Percentiles rank a stretch among this genome's conserved stretches.
Evolutionary conservation across 179 eudicot genomes (phyloP).

Genomic region (Corrigiola litoralis): DNA sequence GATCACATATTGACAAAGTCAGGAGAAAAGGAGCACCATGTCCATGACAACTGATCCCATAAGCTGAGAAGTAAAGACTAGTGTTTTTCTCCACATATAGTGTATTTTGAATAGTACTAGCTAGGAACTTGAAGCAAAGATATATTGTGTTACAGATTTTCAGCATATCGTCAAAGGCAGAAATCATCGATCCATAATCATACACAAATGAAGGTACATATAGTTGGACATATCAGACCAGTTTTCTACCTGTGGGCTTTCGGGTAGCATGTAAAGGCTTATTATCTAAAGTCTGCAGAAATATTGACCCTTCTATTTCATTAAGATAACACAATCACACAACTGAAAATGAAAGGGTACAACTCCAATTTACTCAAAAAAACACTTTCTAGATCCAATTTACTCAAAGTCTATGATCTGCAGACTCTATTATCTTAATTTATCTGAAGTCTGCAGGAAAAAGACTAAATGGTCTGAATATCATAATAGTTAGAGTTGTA

Average conservation of each 20-base stretch:
- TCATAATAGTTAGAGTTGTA: too few relatives aligned
- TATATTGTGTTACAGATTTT: not conserved
- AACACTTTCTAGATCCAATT: too few relatives aligned
- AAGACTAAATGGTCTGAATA: too few relatives aligned
- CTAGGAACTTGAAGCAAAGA: not conserved
- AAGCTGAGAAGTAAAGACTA: not conserved
- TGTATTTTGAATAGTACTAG: not conserved
- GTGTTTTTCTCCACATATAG: not conserved
- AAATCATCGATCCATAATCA: not conserved
- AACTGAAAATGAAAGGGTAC: too few relatives aligned
- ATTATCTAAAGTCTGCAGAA: slow-evolving; percentile 76
- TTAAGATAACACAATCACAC: too few relatives aligned
- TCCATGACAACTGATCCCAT: not conserved
- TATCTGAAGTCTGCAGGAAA: too few relatives aligned
- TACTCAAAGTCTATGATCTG: too few relatives aligned
- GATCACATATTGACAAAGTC: not conserved
- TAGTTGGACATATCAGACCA: not conserved
- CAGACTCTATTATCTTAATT: too few relatives aligned
- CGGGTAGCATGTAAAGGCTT: slow-evolving; percentile 94
- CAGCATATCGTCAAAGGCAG: not conserved
- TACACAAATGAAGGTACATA: not conserved
- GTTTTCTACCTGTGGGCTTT: slow-evolving; percentile 74
- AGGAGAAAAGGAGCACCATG: not conserved
- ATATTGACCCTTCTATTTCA: slow-evolving; percentile 77
- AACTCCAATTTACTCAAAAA: too few relatives aligned